Base-by-base conservation (phyloP, 805 yeast genomes). In the Pichia membranifaciens region DNA sequence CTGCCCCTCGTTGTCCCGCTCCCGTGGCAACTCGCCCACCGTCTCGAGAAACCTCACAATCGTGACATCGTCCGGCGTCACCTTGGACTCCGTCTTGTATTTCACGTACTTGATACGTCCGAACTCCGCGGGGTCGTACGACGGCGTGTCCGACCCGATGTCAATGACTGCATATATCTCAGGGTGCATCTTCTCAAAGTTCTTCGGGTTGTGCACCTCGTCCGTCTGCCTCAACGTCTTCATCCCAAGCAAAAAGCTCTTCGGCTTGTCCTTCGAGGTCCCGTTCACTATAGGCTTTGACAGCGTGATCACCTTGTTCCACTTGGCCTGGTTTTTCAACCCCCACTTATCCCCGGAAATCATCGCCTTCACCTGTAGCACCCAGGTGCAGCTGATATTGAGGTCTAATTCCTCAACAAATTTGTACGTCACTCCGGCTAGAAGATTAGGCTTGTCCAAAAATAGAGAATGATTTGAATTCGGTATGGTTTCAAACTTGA, bases 321-420 rank as follows among this genome's bases (percentile, higher is more conserved):
- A 85, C 60, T 84, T 85, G 51, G 70, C 73, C 58, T 82, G 85
- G 58, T 84, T 85, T 62, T 84, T 84, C 52, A 85, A 64, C 20
- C 88, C 86, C 91, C 91, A 85, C 63, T 85, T 84, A 55, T 78
- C 84, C 2, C 84, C 84, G 22, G 79, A 74, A 13, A 79, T 72
- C 44, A 77, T 73, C 2, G 85, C 85, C 55, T 79, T 76, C 16
- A 79, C 71, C 51, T 76, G 72, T 44, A 84, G 69, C 41, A 82
- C 87, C 90, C 90, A 84, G 2, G 85, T 76, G 22, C 84, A 78
- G 18, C 81, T 77, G 32, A 85, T 70, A 54, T 81, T 75, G 43
- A 76, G 65, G 2, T 70, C 59, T 22, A 71, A 63, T 44, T 56
- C 66, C 47, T 74, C 77, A 15, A 84, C 57, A 57, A 82, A 86